Base-by-base conservation (phyloP, 306 rosid genomes). In the Sphenostylis stenocarpa region DNA sequence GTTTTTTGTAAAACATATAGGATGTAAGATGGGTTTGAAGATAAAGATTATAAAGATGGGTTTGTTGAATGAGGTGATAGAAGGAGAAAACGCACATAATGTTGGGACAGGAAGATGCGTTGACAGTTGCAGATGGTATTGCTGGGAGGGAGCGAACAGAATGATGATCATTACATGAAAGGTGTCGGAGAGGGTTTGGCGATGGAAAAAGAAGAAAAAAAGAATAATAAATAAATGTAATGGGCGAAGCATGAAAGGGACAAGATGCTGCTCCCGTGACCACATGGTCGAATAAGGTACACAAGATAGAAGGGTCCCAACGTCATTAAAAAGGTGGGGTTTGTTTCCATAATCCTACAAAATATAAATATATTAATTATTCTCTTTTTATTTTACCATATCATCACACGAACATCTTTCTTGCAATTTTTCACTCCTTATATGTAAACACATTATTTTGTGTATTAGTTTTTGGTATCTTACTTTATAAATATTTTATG, bases 271-370 rank as follows among this genome's bases (percentile, higher is more conserved):
- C n/a, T 53, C 67, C 55, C 19, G 67, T 72, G 67, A 39, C 55
- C 77, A 43, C 78, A 73, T 49, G 33, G 47, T 70, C 48, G 63
- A 49, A 51, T 69, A 38, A 38, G 43, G 47, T n/a, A 31, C 29
- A 17, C 0, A n/a, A 41, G 14, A n/a, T n/a, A 2, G 0, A 26
- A 44, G 31, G 55, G 70, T 68, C 24, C 78, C 58, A 60, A 43
- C 55, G 36, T 71, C 76, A 53, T 52, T 52, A 53, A 71, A 71
- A 71, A 39, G 77, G 70, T 73, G 43, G 77, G 77, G 77, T 57
- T 73, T 73, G 55, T 57, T 56, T 41, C 19, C 11, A 73, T n/a
- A 56, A 15, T 36, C 34, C 13, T n/a, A n/a, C n/a, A n/a, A n/a
- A n/a, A n/a, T n/a, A n/a, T n/a, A n/a, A n/a, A n/a, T n/a, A n/a